Evolutionary conservation across 1,284 basidiomycete species (phyloP).

Genomic region (Trametes versicolor): DNA sequence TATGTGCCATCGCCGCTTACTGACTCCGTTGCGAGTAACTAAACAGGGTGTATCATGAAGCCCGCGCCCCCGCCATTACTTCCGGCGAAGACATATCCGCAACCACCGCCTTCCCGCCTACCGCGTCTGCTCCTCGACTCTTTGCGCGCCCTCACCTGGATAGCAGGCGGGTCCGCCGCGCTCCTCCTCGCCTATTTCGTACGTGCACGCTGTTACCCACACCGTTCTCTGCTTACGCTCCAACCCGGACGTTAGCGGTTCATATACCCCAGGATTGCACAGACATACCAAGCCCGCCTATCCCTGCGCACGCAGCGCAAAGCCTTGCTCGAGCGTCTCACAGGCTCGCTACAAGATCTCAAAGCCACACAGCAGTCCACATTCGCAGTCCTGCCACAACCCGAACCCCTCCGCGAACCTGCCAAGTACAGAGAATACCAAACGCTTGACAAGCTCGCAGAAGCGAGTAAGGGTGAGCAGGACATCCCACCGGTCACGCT

Average conservation of each 20-base stretch:
- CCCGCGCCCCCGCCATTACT: slow-evolving; percentile 60
- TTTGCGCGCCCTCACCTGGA: slow-evolving; percentile 59
- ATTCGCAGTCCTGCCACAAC: slow-evolving; percentile 64
- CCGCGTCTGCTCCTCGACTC: slow-evolving; percentile 71
- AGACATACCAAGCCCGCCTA: slow-evolving; percentile 66
- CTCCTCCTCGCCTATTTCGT: slow-evolving; percentile 66
- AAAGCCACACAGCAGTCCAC: slow-evolving; percentile 63
- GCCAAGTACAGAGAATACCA: slow-evolving; percentile 54
- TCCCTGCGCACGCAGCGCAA: slow-evolving; percentile 69
- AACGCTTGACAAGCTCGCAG: slow-evolving; percentile 57
- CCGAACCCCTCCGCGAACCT: slow-evolving; percentile 59
- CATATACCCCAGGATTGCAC: slow-evolving; percentile 70
- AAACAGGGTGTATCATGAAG: slow-evolving; percentile 13
- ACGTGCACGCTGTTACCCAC: slow-evolving; percentile 9
- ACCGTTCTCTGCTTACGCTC: background rate
- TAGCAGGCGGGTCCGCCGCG: slow-evolving; percentile 68
- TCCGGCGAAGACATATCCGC: slow-evolving; percentile 79
- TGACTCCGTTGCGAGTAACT: slow-evolving; percentile 26
- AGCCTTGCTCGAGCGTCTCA: slow-evolving; percentile 61
- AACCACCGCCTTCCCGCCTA: slow-evolving; percentile 72
- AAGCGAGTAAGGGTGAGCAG: slow-evolving; percentile 45
- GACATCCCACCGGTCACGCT: slow-evolving; percentile 61
- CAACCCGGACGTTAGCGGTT: slow-evolving; percentile 56
- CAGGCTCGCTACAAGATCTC: slow-evolving; percentile 58
- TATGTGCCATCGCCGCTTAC: slow-evolving; percentile 44